Conservation (phyloP, 2,329 filamentous ascomycete species). For the Chaetomium sp. region DNA sequence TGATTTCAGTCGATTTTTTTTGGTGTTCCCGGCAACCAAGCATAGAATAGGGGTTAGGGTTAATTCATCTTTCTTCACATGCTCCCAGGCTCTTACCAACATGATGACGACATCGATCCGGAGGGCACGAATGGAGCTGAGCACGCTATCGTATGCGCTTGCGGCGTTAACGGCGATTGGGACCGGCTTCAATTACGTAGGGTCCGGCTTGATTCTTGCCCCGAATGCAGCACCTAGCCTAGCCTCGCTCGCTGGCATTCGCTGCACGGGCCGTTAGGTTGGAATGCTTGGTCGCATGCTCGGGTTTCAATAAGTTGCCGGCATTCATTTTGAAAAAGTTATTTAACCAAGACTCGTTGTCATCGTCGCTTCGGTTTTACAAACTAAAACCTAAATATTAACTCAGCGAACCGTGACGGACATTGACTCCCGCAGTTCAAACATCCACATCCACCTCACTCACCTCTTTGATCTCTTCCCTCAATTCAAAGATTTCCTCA, state of each 20-base stretch:
- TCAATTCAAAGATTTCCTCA: background rate
- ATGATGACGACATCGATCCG: conserved; percentile 11
- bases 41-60: conserved; percentile 25
- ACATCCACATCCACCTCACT: background rate
- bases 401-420: background rate
- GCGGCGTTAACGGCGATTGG: too few relatives aligned
- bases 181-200: background rate
- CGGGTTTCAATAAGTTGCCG: background rate
- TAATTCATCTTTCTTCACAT: background rate
- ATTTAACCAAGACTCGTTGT: background rate
- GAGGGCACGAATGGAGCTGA: background rate
- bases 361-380: background rate
- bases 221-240: background rate
- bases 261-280: background rate
- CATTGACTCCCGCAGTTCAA: background rate
- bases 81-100: background rate
- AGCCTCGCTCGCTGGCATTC: background rate
- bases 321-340: background rate
- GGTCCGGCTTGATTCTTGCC: background rate
- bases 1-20: conserved; percentile 26
- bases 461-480: background rate
- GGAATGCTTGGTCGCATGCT: background rate
- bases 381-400: too few relatives aligned
- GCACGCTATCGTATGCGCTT: background rate
- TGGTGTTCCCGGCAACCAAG: conserved; percentile 4